Base-by-base conservation (phyloP, 73 alveolate species). In the Symbiodinium pilosum region DNA sequence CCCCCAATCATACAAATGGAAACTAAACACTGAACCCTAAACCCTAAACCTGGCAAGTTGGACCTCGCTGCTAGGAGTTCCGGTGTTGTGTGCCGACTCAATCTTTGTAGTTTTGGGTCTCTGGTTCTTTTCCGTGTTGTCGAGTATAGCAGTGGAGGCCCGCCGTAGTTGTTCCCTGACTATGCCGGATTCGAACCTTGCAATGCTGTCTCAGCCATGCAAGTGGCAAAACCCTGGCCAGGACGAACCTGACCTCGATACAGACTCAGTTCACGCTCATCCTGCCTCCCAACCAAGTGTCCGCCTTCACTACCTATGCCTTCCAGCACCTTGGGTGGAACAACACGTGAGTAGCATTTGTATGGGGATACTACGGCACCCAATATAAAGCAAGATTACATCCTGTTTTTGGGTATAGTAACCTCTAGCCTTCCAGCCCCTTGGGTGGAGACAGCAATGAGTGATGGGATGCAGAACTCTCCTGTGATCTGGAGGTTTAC, bases 301-400 rank as follows among this genome's bases (percentile, higher is more conserved):
- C n/a, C 21, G 86, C 2, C 21, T 64, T 39, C 56, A 38, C 30
- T 28, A 14, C 47, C 71, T 88, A 88, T 40, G 95, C 95, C 30
- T 88, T 88, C 83, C 95, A 88, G 95, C 73, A 39, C n/a, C 95
- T 84, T 56, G 94, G 44, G n/a, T n/a, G n/a, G n/a, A n/a, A n/a
- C n/a, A n/a, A n/a, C n/a, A n/a, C n/a, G n/a, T n/a, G n/a, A n/a
- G n/a, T n/a, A n/a, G n/a, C n/a, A n/a, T n/a, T n/a, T n/a, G n/a
- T n/a, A n/a, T n/a, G n/a, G n/a, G n/a, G n/a, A n/a, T n/a, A n/a
- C n/a, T n/a, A 54, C 5, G 73, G 73, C 0, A 54, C 26, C n/a
- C n/a, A 5, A 30, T 3, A 54, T 54, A 11, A 47, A 47, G 24
- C 64, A 16, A n/a, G 26, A 0, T 54, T 24, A 54, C 28, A 26